Base-by-base conservation (phyloP, 352 stramenopile genomes). In the Pythium utonaiense region DNA sequence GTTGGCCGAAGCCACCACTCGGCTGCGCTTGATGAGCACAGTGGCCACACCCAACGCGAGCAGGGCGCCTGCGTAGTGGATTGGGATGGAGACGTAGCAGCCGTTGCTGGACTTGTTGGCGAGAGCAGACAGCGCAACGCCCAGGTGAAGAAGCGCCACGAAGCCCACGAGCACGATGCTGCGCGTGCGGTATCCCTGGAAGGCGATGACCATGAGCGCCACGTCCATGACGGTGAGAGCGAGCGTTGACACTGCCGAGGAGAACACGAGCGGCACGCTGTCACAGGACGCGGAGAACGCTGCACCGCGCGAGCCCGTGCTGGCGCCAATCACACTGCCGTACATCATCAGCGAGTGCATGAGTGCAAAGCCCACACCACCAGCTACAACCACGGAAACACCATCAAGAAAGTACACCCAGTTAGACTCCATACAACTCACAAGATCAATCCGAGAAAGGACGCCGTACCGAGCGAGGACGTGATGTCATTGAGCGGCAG, bases 291-390 rank as follows among this genome's bases (percentile, higher is more conserved):
- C 21, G 12, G 78, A 87, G 70, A 92, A 95, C 44, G 83, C 80
- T 6, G 83, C 83, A 49, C 86, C 86, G 42, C 83, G 80, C 16
- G 67, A 69, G 24, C 80, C 78, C 3, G 83, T 90, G 41, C 77
- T 90, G 1, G 81, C 82, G 13, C 71, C 83, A 33, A 93, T 48
- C 36, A 95, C 64, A 47, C 78, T 92, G 58, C 86, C 86, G 53
- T 90, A 95, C 76, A 95, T 88, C 67, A 95, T 86, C 36, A 92
- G 66, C 51, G 83, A 71, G 64, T 91, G 85, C 85, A 95, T 95
- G 57, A 93, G 33, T 16, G 80, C 73, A 64, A 91, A 95, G 40
- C 85, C 85, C 14, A 95, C 83, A 44, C 85, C 85, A 27, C 78
- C 81, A 14, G 85, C 85, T 86, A 66, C n/a, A 63, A 1, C 64